phyloP scores from a whole-genome alignment of 2,329 filamentous ascomycete species.

The Colletotrichum shisoi region DNA sequence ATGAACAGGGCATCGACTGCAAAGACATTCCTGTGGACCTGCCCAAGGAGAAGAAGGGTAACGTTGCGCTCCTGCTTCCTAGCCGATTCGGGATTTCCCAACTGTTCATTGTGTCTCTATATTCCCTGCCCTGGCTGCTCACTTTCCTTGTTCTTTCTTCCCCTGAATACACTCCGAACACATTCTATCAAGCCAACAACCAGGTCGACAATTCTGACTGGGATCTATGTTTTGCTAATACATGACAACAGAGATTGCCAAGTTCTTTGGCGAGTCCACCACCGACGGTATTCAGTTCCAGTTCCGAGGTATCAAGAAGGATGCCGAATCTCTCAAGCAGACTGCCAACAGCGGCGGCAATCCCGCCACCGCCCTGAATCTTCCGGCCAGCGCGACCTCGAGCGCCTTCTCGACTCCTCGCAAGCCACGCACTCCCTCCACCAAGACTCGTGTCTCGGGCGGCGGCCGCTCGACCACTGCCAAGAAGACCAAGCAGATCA shows the following conservation, averaged over 20 bases:
- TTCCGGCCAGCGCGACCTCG: slow-evolving; percentile 42
- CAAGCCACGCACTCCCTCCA: slow-evolving; percentile 38
- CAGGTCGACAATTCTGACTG: not conserved
- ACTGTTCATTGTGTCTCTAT: not conserved
- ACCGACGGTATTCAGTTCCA: slow-evolving; percentile 67
- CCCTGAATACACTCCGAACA: not conserved
- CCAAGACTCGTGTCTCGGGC: slow-evolving; percentile 33
- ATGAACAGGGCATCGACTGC: slow-evolving; percentile 52
- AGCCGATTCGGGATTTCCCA: not conserved
- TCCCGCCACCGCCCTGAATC: slow-evolving; percentile 53
- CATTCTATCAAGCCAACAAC: not conserved
- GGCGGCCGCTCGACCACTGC: slow-evolving; percentile 30
- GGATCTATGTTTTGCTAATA: not conserved
- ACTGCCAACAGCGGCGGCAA: slow-evolving; percentile 57
- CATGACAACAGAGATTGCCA: slow-evolving; percentile 60
- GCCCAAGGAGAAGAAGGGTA: slow-evolving; percentile 54
- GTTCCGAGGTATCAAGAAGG: slow-evolving; percentile 63
- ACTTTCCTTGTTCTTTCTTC: not conserved
- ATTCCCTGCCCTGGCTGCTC: not conserved
- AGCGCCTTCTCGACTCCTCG: slow-evolving; percentile 45
- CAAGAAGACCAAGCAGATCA: slow-evolving; percentile 32
- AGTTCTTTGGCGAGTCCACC: slow-evolving; percentile 67
- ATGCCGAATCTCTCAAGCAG: slow-evolving; percentile 58
- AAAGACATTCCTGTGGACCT: slow-evolving; percentile 52
- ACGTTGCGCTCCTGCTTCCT: slow-evolving; percentile 35